phyloP scores from a whole-genome alignment of 2,329 filamentous ascomycete genomes.

The Fusarium hostae region DNA sequence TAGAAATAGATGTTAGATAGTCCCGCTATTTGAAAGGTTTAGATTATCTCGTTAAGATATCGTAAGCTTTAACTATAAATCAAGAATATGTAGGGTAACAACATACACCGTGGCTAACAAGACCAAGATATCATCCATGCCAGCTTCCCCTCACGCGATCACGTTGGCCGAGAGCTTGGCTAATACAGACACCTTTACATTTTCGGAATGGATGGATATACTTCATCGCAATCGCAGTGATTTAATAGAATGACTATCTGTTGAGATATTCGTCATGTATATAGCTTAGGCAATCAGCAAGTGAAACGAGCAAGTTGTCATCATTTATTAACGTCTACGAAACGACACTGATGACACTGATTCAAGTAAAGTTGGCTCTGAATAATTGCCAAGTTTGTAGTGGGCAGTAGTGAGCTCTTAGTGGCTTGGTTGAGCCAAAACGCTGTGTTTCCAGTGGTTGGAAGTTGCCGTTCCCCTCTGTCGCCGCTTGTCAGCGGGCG shows the following conservation, averaged over 20 bases:
- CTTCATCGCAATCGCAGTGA: neutral
- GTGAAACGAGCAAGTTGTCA: neutral
- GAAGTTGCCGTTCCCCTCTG: constrained; percentile 26
- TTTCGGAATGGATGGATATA: constrained; percentile 1
- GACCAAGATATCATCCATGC: neutral
- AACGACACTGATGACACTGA: neutral
- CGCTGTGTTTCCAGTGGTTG: constrained; percentile 20
- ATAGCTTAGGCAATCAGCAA: neutral
- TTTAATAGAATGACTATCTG: too few species aligned
- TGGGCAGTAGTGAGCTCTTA: constrained; percentile 4
- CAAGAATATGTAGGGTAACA: neutral
- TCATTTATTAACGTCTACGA: neutral
- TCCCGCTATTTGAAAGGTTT: neutral
- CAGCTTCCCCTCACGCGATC: constrained; percentile 26
- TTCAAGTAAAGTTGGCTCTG: neutral
- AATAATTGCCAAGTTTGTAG: constrained; percentile 14
- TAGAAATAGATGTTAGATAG: too few species aligned
- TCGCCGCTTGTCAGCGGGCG: constrained; percentile 10
- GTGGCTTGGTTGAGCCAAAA: constrained; percentile 15
- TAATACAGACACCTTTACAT: neutral
- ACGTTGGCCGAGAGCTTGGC: constrained; percentile 10
- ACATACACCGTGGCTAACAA: neutral
- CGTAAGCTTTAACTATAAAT: neutral
- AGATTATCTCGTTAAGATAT: neutral
- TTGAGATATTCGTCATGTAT: neutral